phyloP scores from a whole-genome alignment of 495 filamentous ascomycete genomes.

The Aspergillus homomorphus region DNA sequence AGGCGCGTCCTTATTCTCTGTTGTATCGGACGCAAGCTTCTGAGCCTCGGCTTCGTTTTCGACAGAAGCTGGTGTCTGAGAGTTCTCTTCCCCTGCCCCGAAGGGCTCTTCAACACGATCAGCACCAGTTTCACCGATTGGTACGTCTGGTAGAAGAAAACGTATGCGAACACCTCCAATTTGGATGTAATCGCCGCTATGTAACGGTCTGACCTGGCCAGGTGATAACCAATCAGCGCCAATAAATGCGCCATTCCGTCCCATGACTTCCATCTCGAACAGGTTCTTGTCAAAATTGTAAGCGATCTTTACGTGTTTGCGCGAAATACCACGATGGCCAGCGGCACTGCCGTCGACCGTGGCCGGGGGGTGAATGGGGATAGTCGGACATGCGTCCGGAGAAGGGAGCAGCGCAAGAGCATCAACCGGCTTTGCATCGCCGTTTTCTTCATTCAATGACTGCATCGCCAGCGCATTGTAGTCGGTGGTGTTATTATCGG shows the following conservation, averaged over 20 bases:
- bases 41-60: slow-evolving; percentile 40
- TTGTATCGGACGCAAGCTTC: slow-evolving; percentile 28
- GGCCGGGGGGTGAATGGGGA: slow-evolving; percentile 76
- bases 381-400: slow-evolving; percentile 63
- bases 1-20: slow-evolving; percentile 34
- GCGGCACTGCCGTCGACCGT: slow-evolving; percentile 61
- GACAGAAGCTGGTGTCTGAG: slow-evolving; percentile 31
- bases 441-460: slow-evolving; percentile 38
- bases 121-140: slow-evolving; percentile 64
- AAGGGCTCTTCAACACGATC: slow-evolving; percentile 64
- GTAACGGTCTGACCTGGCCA: slow-evolving; percentile 60
- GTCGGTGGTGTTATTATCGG: slow-evolving; percentile 44
- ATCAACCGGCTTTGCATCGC: slow-evolving; percentile 40
- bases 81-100: slow-evolving; percentile 43
- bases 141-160: slow-evolving; percentile 72
- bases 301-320: slow-evolving; percentile 77
- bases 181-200: slow-evolving; percentile 70
- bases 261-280: slow-evolving; percentile 78
- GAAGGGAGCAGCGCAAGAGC: slow-evolving; percentile 44
- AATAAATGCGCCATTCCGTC: slow-evolving; percentile 82
- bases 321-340: slow-evolving; percentile 67
- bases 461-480: slow-evolving; percentile 49
- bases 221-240: slow-evolving; percentile 66
- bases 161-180: slow-evolving; percentile 73
- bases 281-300: slow-evolving; percentile 71